Evolutionary conservation across 805 yeast species (phyloP), one percentile per base, ranked within the genome.

Genomic region (Candida maltosa): DNA sequence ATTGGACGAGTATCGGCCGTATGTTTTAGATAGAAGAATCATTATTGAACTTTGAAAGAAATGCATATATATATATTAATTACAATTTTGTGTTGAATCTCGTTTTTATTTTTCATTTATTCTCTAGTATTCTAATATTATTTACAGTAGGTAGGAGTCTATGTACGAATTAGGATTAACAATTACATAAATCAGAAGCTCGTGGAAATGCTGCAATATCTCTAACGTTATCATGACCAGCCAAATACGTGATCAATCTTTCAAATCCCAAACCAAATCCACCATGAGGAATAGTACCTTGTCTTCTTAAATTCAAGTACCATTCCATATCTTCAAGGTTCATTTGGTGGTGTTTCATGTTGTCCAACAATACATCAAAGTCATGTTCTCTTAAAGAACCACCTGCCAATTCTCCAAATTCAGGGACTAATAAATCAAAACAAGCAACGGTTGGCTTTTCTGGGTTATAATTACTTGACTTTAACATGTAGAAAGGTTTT

Each of bases 221-320:
- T 46, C 85, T 73, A 28, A 93, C 77, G 52, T 89, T 93, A 20
- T 82, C 89, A 14, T 82, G 68, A 3, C 80, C 87, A 6, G 80
- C 70, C 37, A 88, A 61, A 46, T 81, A 89, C 36, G 83, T 78
- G 11, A 93, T 56, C 20, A 93, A 60, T 40, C 99, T 67, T 56
- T 93, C 98, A 46, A 89, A 78, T 0, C 99, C 99, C 69, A 93
- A 66, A 0, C 99, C 99, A 60, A 83, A 93, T 0, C 99, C 99
- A 31, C 98, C 98, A 54, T 91, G 97, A 0, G 97, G 96, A 16
- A 81, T 81, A 2, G 84, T 65, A 0, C 97, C 97, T 47, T 83
- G 80, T 41, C 65, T 65, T 40, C 98, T 69, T 6, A 84, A 66
- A 1, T 80, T 74, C 18, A 82, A 46, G 52, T 89, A 93, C 99